phyloP scores from a whole-genome alignment of 768 basidiomycete genomes.

The Rhizopogon salebrosus region DNA sequence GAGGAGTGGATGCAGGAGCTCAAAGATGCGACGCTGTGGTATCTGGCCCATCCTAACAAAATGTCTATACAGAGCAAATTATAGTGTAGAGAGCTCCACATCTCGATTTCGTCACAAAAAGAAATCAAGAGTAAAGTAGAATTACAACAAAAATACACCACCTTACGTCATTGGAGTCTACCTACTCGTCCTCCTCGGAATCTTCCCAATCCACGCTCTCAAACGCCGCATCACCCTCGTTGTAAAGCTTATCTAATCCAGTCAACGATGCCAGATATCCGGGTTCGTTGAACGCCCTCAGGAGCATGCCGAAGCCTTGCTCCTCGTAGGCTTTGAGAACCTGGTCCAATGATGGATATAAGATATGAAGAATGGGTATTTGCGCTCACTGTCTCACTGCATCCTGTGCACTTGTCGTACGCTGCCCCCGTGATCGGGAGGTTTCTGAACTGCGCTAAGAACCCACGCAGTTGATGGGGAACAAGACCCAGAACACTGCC shows the following conservation, averaged over 20 bases:
- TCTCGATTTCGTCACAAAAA: background rate
- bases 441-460: constrained; percentile 80
- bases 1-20: constrained; percentile 42
- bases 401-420: constrained; percentile 86
- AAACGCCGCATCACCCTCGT: constrained; percentile 66
- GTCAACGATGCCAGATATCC: constrained; percentile 72
- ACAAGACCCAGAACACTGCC: constrained; percentile 76
- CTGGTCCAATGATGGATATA: constrained; percentile 29
- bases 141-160: constrained; percentile 6
- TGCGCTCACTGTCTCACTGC: constrained; percentile 64
- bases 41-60: constrained; percentile 13
- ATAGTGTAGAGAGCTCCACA: background rate
- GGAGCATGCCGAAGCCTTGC: constrained; percentile 76
- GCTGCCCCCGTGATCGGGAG: constrained; percentile 83
- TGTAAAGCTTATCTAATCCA: constrained; percentile 72
- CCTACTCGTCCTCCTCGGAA: constrained; percentile 34
- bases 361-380: background rate
- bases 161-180: background rate
- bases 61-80: background rate
- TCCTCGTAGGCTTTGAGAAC: constrained; percentile 77
- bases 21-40: constrained; percentile 22
- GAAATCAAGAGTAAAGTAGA: background rate
- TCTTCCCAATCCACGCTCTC: constrained; percentile 79
- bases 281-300: constrained; percentile 77
- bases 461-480: constrained; percentile 92